Percentiles rank a stretch among this genome's conserved stretches.
These are phyloP conservation scores for Cardamine occulta DNA, from an alignment of 345 rosid species.

Conservation along the genomic window DNA sequence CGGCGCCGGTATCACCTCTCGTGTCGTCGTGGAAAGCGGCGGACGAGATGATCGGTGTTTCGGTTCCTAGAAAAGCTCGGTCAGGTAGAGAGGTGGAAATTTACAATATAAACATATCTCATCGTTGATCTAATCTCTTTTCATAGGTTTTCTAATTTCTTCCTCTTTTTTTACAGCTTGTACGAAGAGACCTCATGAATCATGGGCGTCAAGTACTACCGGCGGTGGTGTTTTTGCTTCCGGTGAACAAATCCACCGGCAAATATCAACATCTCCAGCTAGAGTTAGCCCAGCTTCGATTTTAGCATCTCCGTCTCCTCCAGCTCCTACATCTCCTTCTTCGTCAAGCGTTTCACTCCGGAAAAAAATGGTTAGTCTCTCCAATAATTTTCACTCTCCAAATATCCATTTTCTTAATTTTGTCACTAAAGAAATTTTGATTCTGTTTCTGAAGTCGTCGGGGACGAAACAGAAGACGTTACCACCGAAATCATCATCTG, in stretches of 20 bases:
- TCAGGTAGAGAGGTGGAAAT: conserved; percentile 97
- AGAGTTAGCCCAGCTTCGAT: conserved; percentile 57
- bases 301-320: conserved; percentile 70
- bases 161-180: conserved; percentile 53
- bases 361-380: conserved; percentile 76
- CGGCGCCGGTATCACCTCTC: conserved; percentile 41
- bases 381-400: not conserved
- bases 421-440: conserved; percentile 14
- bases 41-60: conserved; percentile 95
- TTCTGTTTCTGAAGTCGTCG: conserved; percentile 59
- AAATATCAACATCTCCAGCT: conserved; percentile 83
- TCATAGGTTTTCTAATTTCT: conserved; percentile 22
- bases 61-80: conserved; percentile 99
- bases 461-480: conserved; percentile 77
- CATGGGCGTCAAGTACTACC: conserved; percentile 65
- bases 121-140: conserved; percentile 25
- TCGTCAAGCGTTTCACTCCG: conserved; percentile 80
- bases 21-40: conserved; percentile 68
- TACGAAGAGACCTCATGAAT: conserved; percentile 92
- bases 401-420: not conserved
- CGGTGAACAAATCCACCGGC: conserved; percentile 72
- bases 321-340: conserved; percentile 76
- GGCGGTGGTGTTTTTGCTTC: conserved; percentile 52
- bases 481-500: conserved; percentile 66
- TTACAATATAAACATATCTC: conserved; percentile 21